A percentile compares a stretch with the other conserved stretches of the same genome.
These are phyloP conservation scores for Fremontodendron californicum DNA, from an alignment of 345 rosid genomes.

Conservation along the genomic window DNA sequence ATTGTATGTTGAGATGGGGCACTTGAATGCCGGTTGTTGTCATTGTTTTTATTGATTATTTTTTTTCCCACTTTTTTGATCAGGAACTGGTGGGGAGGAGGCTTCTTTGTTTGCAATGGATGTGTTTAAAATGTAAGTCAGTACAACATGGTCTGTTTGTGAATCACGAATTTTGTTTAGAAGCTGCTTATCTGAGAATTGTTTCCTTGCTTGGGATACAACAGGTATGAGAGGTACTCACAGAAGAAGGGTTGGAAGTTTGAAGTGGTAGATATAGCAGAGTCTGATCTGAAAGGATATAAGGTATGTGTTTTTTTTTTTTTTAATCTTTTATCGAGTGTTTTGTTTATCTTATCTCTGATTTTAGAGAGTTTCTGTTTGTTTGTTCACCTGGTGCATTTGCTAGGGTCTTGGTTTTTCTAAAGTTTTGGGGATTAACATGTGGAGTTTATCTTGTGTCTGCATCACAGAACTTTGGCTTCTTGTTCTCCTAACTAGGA, in stretches of 20 bases:
- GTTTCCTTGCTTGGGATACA: slow-evolving; percentile 8
- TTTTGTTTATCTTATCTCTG: not conserved
- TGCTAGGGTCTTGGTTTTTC: not conserved
- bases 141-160: not conserved
- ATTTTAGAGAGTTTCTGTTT: not conserved
- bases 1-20: not conserved
- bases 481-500: slow-evolving; percentile 46
- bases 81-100: slow-evolving; percentile 96
- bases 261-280: slow-evolving; percentile 70
- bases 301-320: slow-evolving; percentile 55
- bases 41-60: not conserved
- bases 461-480: slow-evolving; percentile 18
- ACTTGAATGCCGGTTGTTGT: slow-evolving; percentile 2
- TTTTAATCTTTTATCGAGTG: not conserved
- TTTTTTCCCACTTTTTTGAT: slow-evolving; percentile 5
- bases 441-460: slow-evolving; percentile 9
- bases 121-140: slow-evolving; percentile 73
- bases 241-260: slow-evolving; percentile 88
- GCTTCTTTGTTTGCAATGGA: slow-evolving; percentile 98
- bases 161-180: not conserved
- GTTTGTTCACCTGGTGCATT: not conserved
- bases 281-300: slow-evolving; percentile 87
- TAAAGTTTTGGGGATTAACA: not conserved
- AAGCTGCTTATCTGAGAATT: not conserved
- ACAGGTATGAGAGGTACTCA: slow-evolving; percentile 91